These are phyloP conservation scores for Cotoneaster glaucophyllus DNA, from an alignment of 306 rosid species.

Conservation along the genomic window DNA sequence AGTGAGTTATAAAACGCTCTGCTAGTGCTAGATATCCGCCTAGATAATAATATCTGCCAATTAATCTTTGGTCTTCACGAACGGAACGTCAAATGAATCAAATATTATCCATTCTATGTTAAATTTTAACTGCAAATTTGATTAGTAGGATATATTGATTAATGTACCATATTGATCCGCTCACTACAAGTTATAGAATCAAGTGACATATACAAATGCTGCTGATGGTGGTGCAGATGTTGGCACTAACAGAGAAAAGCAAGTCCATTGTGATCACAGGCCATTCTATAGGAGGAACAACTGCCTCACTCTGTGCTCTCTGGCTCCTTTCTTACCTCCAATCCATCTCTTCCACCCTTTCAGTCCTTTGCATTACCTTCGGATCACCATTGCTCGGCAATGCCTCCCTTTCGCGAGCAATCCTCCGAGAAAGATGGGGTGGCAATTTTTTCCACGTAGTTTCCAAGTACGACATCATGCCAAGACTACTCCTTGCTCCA, in stretches of 20 bases:
- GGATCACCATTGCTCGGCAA: slow-evolving; percentile 85
- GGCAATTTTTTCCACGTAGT: slow-evolving; percentile 75
- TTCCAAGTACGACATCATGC: slow-evolving; percentile 76
- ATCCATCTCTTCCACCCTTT: slow-evolving; percentile 22
- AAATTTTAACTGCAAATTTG: no score
- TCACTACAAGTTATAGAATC: no score
- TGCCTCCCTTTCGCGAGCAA: slow-evolving; percentile 49
- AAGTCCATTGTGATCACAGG: slow-evolving; percentile 80
- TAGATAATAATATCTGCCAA: no score
- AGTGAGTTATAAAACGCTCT: no score
- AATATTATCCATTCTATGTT: no score
- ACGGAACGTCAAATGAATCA: no score
- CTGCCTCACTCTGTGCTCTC: slow-evolving; percentile 66
- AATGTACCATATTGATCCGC: no score
- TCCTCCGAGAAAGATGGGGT: slow-evolving; percentile 66
- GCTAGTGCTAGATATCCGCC: no score
- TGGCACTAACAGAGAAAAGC: slow-evolving; percentile 28
- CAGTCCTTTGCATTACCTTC: slow-evolving; percentile 64
- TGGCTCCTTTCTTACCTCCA: slow-evolving; percentile 62
- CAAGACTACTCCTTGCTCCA: slow-evolving; percentile 71
- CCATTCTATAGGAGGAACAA: slow-evolving; percentile 82
- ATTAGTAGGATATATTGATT: no score
- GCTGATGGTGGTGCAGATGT: slow-evolving; percentile 34
- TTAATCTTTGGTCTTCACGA: no score
- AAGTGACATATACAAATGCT: background rate